Evolutionary conservation across 192 early-diverging fungal species (phyloP), one percentile per base, ranked within the genome.

Genomic region (Gamsiella multidivaricata): DNA sequence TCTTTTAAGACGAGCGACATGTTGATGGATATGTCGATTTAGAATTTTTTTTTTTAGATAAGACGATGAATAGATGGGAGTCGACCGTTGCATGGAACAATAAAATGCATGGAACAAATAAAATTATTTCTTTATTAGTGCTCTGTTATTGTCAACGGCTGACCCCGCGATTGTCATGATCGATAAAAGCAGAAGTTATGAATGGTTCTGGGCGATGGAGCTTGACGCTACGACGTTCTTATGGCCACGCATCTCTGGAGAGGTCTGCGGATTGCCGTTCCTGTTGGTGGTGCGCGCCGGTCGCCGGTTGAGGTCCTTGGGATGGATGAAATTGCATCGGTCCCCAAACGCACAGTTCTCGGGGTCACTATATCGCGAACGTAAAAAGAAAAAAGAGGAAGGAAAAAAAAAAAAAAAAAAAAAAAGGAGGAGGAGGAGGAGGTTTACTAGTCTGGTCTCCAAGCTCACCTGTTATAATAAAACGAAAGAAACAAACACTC

Each of bases 321-420:
- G 74, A 54, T 78, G 74, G 37, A 78, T 64, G 49, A 66, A 78
- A 18, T 63, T 62, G 54, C 74, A 78, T 20, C 74, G 63, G 28
- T 69, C 66, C 2, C 74, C 74, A 52, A 69, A 78, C 22, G 74
- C 22, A 41, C 74, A 78, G 54, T 78, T 78, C 2, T 62, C 74
- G 9, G 74, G 74, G 36, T 78, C 74, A 31, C 70, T 73, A 65
- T 20, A 12, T 53, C 37, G 17, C n/a, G n/a, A 2, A 23, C 46
- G 22, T 8, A 49, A 7, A 49, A 17, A 12, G 22, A 49, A 8
- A 7, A 17, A 20, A 12, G 22, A 23, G 17, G 5, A 47, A 6
- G 12, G 6, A 3, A 45, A 43, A 41, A 28, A 45, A 11, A 59
- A 29, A 14, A 55, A 55, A 33, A 55, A 55, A 34, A 56, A 56